Evolutionary conservation across 1,284 basidiomycete species (phyloP), one percentile per base, ranked within the genome.

Genomic region (Takashimella koratensis): DNA sequence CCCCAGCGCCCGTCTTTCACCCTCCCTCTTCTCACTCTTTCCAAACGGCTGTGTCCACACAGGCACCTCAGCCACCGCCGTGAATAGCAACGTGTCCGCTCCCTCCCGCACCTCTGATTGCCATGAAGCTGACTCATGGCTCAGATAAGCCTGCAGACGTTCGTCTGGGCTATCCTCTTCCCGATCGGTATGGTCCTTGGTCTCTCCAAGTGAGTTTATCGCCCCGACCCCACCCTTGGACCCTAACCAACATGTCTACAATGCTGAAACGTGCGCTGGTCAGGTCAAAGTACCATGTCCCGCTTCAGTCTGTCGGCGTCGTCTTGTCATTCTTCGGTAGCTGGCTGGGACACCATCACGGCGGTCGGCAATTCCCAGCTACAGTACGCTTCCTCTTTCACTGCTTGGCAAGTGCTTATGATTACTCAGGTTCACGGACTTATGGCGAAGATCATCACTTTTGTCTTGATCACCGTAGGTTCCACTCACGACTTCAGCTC

Each of bases 101-200:
- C 16, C 30, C 30, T 36, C 16, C 30, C 30, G 30, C 16, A 8
- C 16, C 30, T 16, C 30, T 8, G 16, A n/a, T n/a, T n/a, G 30
- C 30, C 30, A 8, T 36, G 30, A 36, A 8, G 30, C 16, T 36
- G 30, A 36, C 48, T 55, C 36, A 53, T 51, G 19, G 1, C n/a
- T n/a, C 45, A 75, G 73, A 90, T 92, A 56, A 76, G 79, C 30
- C 70, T 91, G 12, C 89, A 92, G 66, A 82, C 81, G 2, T 69
- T 82, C 8, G 83, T 90, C 5, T 93, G 90, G 90, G 87, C 86
- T 2, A 70, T 92, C 11, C 69, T 91, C 20, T 93, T 92, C 67
- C 90, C 90, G 0, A 79, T 86, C 6, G 90, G 90, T 22, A 92
- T 93, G 90, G 87, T 92, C 0, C 77, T 93, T 2, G 90, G 90